phyloP scores from a whole-genome alignment of 2,329 filamentous ascomycete genomes.

The Cyphellophora europaea region DNA sequence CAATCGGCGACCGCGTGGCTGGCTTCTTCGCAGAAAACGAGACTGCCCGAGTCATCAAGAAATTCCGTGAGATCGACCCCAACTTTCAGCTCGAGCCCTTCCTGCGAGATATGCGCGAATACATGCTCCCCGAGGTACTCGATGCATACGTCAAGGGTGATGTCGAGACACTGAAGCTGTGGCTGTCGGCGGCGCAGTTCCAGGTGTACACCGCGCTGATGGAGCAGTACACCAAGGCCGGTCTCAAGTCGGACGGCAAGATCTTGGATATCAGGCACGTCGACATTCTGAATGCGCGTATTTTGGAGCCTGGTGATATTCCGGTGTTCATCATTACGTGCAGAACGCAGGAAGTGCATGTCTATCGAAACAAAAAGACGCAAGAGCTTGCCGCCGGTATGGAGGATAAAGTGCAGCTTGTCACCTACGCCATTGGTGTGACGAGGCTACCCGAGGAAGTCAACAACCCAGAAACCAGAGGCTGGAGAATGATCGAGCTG shows the following conservation, averaged over 20 bases:
- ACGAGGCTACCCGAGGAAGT: conserved; percentile 91
- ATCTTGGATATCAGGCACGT: conserved; percentile 94
- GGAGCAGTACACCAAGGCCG: conserved; percentile 88
- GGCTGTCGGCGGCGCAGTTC: conserved; percentile 93
- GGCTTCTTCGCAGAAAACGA: conserved; percentile 99
- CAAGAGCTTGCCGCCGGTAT: conserved; percentile 87
- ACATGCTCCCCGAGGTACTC: conserved; percentile 92
- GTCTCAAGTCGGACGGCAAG: conserved; percentile 86
- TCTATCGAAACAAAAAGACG: conserved; percentile 87
- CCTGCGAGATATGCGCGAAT: conserved; percentile 89
- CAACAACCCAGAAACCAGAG: conserved; percentile 90
- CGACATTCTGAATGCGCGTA: conserved; percentile 51
- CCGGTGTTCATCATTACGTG: conserved; percentile 97
- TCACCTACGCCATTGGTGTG: conserved; percentile 95
- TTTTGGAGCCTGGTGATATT: conserved; percentile 40
- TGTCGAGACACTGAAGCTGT: conserved; percentile 78
- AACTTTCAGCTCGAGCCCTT: conserved; percentile 92
- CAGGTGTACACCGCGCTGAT: conserved; percentile 94
- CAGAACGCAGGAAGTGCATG: conserved; percentile 93
- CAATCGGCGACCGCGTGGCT: conserved; percentile 84
- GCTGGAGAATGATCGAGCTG: conserved; percentile 95
- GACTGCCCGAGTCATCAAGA: conserved; percentile 94
- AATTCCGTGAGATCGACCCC: conserved; percentile 92
- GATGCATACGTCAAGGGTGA: conserved; percentile 98
- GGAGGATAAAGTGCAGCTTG: conserved; percentile 97